Conservation (phyloP, 345 rosid species). For the Chamaenerion angustifolium region DNA sequence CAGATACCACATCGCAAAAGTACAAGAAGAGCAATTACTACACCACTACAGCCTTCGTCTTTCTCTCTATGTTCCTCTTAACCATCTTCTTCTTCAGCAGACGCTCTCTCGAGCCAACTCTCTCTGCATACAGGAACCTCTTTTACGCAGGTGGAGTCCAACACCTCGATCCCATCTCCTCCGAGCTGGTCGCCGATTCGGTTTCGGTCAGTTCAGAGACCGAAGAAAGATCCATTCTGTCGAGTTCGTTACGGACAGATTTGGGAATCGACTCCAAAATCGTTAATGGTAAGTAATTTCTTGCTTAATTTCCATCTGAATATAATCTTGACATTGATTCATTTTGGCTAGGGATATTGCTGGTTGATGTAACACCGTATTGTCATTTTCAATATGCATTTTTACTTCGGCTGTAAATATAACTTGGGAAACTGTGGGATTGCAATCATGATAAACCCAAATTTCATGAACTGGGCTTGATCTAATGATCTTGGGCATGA, state of each 20-base stretch:
- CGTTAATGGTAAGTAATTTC: conserved; percentile 4
- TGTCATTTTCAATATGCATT: too few relatives aligned
- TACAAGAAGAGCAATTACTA: conserved; percentile 16
- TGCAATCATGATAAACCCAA: too few relatives aligned
- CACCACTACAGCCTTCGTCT: conserved; percentile 14
- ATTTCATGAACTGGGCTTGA: too few relatives aligned
- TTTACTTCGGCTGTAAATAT: too few relatives aligned
- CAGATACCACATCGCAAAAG: conserved; percentile 15
- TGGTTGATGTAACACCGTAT: too few relatives aligned
- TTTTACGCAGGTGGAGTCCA: conserved; percentile 4
- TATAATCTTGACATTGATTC: too few relatives aligned
- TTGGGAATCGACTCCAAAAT: neutral
- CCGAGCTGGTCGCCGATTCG: neutral
- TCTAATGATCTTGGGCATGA: too few relatives aligned
- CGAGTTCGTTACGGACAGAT: too few relatives aligned
- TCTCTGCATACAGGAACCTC: conserved; percentile 13
- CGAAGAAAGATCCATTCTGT: too few relatives aligned
- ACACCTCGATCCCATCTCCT: conserved; percentile 7
- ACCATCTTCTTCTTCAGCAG: conserved; percentile 35
- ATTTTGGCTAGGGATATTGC: too few relatives aligned
- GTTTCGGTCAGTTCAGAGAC: neutral
- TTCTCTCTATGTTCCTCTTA: conserved; percentile 34
- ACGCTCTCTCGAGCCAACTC: conserved; percentile 20
- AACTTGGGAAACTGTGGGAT: too few relatives aligned
- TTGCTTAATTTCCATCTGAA: neutral